Conservation (phyloP, 352 stramenopile species). For the Phytopythium oedochilum region DNA sequence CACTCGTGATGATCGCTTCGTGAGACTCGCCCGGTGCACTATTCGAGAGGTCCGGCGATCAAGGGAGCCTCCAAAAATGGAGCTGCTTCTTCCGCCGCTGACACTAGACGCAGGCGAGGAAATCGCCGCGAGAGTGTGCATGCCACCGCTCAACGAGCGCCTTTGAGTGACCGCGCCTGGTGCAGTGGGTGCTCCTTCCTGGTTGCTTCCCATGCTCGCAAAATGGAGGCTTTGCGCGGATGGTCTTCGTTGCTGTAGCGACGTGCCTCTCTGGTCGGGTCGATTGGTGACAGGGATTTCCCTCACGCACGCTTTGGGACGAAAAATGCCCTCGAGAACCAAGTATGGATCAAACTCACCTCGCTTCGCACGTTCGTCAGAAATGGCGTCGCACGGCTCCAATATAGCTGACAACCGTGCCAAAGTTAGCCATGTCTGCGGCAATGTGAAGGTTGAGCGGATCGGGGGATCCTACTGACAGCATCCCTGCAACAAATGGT, state of each 20-base stretch:
- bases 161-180: background rate
- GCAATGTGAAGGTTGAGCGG: no score
- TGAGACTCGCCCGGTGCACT: conserved; percentile 4
- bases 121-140: background rate
- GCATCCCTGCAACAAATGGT: background rate
- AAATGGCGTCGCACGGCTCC: background rate
- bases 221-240: background rate
- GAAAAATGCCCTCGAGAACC: background rate
- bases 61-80: background rate
- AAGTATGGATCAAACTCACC: background rate
- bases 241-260: background rate
- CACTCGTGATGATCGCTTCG: conserved; percentile 5
- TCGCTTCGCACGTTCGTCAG: background rate
- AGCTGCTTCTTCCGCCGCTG: background rate
- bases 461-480: no score
- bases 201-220: background rate
- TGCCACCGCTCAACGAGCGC: background rate
- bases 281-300: background rate
- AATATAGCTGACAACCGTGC: background rate
- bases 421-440: background rate
- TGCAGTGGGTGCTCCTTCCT: background rate
- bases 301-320: background rate
- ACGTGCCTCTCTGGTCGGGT: background rate
- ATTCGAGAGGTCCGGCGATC: conserved; percentile 11
- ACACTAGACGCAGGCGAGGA: background rate